phyloP scores from a whole-genome alignment of 345 rosid genomes.

The Durio zibethinus region DNA sequence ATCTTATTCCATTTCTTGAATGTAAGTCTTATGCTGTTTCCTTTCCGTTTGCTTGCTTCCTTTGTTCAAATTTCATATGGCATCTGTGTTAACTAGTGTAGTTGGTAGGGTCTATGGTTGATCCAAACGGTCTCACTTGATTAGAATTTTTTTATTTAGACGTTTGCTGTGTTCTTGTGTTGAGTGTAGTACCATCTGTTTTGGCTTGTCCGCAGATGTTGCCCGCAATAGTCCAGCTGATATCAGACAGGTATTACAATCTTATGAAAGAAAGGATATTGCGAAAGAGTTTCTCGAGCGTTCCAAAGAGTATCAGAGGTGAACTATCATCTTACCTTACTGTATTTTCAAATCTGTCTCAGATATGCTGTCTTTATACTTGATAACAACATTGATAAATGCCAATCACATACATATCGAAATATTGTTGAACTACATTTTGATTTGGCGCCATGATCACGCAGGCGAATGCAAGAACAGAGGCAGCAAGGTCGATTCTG shows the following conservation, averaged over 20 bases:
- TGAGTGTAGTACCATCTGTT: background rate
- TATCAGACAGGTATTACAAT: slow-evolving; percentile 66
- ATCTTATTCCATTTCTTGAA: slow-evolving; percentile 96
- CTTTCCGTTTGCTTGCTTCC: background rate
- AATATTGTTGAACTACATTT: background rate
- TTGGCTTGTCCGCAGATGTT: slow-evolving; percentile 50
- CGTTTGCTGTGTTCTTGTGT: background rate
- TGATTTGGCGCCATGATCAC: slow-evolving; percentile 13
- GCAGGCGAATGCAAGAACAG: slow-evolving; percentile 85
- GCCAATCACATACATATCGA: background rate
- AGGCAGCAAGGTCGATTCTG: slow-evolving; percentile 61
- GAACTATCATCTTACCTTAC: background rate
- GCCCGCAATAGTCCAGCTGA: slow-evolving; percentile 83
- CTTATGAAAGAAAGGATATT: slow-evolving; percentile 72
- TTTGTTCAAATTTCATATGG: background rate
- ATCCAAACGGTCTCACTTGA: background rate
- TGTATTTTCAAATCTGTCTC: background rate
- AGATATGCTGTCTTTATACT: background rate
- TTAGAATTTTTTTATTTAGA: background rate
- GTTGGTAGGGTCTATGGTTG: background rate
- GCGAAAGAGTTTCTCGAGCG: slow-evolving; percentile 88
- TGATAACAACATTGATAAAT: slow-evolving; percentile 2
- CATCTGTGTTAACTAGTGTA: background rate
- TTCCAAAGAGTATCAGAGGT: slow-evolving; percentile 79
- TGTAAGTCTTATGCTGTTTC: slow-evolving; percentile 44